Evolutionary conservation across 805 yeast species (phyloP), one percentile per base, ranked within the genome.

Genomic region (Lachancea mirantina): DNA sequence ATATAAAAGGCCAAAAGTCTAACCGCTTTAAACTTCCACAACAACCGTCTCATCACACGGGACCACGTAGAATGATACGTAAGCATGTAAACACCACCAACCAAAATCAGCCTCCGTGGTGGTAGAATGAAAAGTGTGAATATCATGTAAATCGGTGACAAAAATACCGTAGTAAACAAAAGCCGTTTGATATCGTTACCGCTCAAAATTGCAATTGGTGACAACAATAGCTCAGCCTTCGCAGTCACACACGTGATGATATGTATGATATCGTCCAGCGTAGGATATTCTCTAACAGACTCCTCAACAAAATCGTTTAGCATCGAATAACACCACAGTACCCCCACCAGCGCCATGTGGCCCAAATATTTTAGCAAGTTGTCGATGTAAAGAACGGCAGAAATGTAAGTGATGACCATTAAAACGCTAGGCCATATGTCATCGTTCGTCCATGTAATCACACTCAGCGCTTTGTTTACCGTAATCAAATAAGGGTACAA

Each of bases 381-480:
- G 48, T 87, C 94, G 52, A 83, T 84, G 59, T 87, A 84, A n/a
- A 81, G 58, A 14, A 84, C 82, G 4, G 70, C 50, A 4, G 80
- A 59, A 1, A 75, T 62, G 54, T 72, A 78, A 8, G 64, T 46
- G 2, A 74, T 62, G 15, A 81, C 69, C 28, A 80, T 47, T 17
- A 85, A 66, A 13, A 82, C 62, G 47, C 85, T 76, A 35, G 78
- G 60, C 84, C 89, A 85, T 20, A 72, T 66, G 53, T 84, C 92
- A 22, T 82, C 88, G 41, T 78, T 77, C 2, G 96, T 83, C 98
- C 98, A 89, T 0, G 97, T 88, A 22, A 84, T 57, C 23, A 87
- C 67, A 26, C 84, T 77, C 35, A 87, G 64, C 2, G 73, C 41
- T 43, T 77, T 75, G 55, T 88, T 85, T 7, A 78, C 74, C 1